Base-by-base conservation (phyloP, 257 asterid genomes). In the Nicotiana attenuata region DNA sequence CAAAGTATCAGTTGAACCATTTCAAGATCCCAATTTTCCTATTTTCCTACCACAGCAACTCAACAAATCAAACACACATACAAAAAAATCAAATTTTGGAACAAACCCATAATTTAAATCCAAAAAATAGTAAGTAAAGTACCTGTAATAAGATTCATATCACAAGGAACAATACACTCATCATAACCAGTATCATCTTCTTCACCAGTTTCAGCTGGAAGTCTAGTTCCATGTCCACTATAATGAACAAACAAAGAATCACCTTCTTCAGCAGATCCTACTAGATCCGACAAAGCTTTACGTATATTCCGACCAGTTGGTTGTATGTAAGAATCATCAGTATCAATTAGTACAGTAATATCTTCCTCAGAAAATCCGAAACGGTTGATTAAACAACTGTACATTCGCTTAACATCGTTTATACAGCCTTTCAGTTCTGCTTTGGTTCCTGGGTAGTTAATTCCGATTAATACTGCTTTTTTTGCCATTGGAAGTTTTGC, bases 131-230 rank as follows among this genome's bases (percentile, higher is more conserved):
- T 19, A 59, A 41, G 13, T 0, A 19, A 73, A 24, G 3, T 61
- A 95, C 99, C 98, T 2, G 99, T 92, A 55, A 96, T 94, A 50
- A 96, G 96, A 69, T 96, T 95, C 97, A 96, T 92, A 61, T 96
- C 99, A 60, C 90, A 84, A 66, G 99, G 98, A 71, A 96, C 99
- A 86, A 96, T 92, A 84, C 98, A 96, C 87, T 96, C 99, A 68
- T 94, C 99, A 65, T 87, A 96, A 83, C 99, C 99, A 56, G 99
- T 96, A 77, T 96, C 99, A 57, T 96, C 99, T 33, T 92, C 95
- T 91, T 95, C 99, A 57, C 99, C 99, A 28, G 97, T 93, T 89
- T 96, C 99, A 59, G 99, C 99, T 24, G 99, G 99, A 2, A 96
- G 93, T 56, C 99, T 95, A 10, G 99, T 96, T 5, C 99, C 99